These are phyloP conservation scores for Cryptosporidium muris DNA, from an alignment of 169 alveolate genomes.

Conservation along the genomic window DNA sequence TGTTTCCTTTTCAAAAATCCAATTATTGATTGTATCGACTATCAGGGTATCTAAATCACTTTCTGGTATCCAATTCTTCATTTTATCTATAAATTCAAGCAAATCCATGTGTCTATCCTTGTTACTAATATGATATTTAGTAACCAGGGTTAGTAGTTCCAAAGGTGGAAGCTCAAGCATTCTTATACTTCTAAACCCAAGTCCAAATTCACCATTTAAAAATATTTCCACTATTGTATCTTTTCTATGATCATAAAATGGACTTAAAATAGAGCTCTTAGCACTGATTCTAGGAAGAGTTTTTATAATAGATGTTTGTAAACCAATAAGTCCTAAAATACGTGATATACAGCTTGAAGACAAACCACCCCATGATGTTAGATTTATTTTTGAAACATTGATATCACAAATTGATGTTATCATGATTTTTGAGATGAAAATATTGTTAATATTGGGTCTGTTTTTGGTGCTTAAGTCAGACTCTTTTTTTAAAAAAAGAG, in stretches of 20 bases:
- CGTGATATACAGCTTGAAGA: constrained; percentile 2
- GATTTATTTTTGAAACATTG: constrained; percentile 9
- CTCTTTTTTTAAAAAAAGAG: not conserved
- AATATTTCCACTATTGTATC: constrained; percentile 13
- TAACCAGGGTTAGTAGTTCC: constrained; percentile 24
- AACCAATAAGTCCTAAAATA: constrained; percentile 20
- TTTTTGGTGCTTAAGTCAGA: no score
- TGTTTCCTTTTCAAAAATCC: constrained; percentile 61
- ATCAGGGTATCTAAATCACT: constrained; percentile 47
- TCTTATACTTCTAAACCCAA: constrained; percentile 16
- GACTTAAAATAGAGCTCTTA: constrained; percentile 20
- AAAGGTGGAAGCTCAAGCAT: constrained; percentile 33
- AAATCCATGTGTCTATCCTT: not conserved
- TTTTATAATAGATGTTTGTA: constrained; percentile 3
- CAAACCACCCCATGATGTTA: constrained; percentile 64
- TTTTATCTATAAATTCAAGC: constrained; percentile 25
- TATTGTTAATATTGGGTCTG: not conserved
- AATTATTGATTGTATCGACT: constrained; percentile 33
- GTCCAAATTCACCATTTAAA: constrained; percentile 14
- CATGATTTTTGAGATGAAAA: not conserved
- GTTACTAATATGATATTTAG: constrained; percentile 4
- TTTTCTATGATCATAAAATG: constrained; percentile 45
- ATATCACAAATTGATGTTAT: constrained; percentile 41
- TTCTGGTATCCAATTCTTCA: constrained; percentile 54
- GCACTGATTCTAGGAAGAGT: constrained; percentile 6